Base-by-base conservation (phyloP, 805 yeast species). In the Yarrowia deformans region DNA sequence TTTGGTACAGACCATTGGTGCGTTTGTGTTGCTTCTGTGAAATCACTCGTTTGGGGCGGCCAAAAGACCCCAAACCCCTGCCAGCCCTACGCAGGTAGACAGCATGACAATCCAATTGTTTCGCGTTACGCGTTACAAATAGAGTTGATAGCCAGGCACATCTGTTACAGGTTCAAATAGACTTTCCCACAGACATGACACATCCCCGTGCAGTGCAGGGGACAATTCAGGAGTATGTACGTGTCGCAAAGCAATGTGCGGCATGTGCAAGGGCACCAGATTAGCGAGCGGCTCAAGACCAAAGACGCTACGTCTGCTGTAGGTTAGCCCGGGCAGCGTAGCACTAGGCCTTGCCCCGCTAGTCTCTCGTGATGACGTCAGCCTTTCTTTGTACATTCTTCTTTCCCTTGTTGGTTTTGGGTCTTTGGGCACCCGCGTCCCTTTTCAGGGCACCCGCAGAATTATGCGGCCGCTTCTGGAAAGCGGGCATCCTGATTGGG, bases 111-210 rank as follows among this genome's bases (percentile, higher is more conserved):
- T 56, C 39, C 39, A 23, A 56, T 56, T 56, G 63, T 56, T 29
- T 56, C 63, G 37, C 48, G 48, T 40, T 54, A 37, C 63, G 63
- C 63, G 63, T 56, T 29, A 9, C 37, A 29, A 40, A 40, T 56
- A 56, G 14, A n/a, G 46, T 56, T 56, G 63, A 56, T 56, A 56
- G 46, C 63, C 63, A 56, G 63, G 63, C 63, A 56, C 63, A 56
- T 56, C 63, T 56, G 63, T 40, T 56, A 56, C 63, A 56, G 9
- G 48, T 56, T 40, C 0, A 5, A 4, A 7, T 56, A 29, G 23
- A 12, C 39, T 50, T 34, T 48, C 29, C 29, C 29, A 23, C 29
- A 4, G 29, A 23, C 29, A 23, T 23, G 29, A 23, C 29, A 23
- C 29, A 23, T 23, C 29, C 29, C 29, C 2, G 29, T 23, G 29